These are phyloP conservation scores for Letharia columbiana DNA, from an alignment of 495 filamentous ascomycete species.

Conservation along the genomic window DNA sequence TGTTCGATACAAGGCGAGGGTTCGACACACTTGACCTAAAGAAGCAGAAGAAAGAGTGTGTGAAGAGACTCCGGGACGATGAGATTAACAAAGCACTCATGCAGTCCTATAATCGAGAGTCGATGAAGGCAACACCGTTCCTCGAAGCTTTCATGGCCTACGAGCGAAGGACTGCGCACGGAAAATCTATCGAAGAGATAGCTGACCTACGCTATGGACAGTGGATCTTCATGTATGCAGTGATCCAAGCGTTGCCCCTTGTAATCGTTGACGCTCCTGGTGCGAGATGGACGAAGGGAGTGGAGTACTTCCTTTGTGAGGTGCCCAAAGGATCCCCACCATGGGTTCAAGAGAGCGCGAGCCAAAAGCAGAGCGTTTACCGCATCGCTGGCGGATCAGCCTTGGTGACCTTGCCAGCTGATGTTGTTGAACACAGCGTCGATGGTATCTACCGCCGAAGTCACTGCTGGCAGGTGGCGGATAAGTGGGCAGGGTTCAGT, in stretches of 20 bases:
- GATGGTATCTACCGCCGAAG: conserved; percentile 84
- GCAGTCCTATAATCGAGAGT: conserved; percentile 69
- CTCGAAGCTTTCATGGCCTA: conserved; percentile 74
- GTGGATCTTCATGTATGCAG: conserved; percentile 92
- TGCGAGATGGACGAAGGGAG: conserved; percentile 64
- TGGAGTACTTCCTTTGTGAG: conserved; percentile 96
- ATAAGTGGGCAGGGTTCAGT: conserved; percentile 50
- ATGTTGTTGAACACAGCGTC: conserved; percentile 78
- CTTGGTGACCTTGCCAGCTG: conserved; percentile 67
- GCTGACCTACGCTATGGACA: conserved; percentile 70
- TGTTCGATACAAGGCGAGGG: conserved; percentile 52
- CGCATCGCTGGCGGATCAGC: conserved; percentile 61
- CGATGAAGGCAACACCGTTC: conserved; percentile 54
- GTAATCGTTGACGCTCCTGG: conserved; percentile 80
- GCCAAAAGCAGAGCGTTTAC: conserved; percentile 67
- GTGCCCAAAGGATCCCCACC: conserved; percentile 72
- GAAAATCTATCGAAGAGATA: conserved; percentile 64
- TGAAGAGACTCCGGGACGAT: conserved; percentile 64
- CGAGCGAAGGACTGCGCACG: conserved; percentile 64
- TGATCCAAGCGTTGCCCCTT: conserved; percentile 84
- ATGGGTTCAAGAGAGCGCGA: conserved; percentile 69
- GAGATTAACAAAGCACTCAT: conserved; percentile 67
- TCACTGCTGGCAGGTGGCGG: conserved; percentile 84
- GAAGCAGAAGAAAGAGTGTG: conserved; percentile 56
- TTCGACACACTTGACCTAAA: conserved; percentile 56